Evolutionary conservation across 345 rosid genomes (phyloP).

Genomic region (Syzygium jambos): DNA sequence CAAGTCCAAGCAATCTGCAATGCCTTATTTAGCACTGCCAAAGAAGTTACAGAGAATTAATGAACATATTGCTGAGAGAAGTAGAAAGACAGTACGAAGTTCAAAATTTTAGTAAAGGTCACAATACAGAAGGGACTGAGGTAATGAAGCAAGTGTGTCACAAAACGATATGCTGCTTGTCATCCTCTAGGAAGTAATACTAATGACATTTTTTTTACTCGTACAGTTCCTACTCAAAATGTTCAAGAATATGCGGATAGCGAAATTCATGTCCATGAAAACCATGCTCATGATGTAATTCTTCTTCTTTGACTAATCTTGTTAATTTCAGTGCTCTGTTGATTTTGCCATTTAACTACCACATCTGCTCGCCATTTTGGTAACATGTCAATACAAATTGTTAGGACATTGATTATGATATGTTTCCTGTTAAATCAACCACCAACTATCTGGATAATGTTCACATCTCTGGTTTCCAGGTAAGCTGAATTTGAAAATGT

Average conservation of each 20-base stretch:
- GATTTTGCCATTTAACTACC: neutral
- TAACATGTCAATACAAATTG: neutral
- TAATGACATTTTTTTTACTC: neutral
- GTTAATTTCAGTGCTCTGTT: neutral
- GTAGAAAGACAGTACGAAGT: neutral
- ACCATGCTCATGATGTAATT: neutral
- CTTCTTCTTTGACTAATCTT: neutral
- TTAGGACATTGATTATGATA: neutral
- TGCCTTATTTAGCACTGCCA: constrained; percentile 20
- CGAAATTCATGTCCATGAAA: neutral
- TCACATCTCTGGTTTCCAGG: neutral
- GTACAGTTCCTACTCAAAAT: neutral
- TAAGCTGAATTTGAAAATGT: neutral
- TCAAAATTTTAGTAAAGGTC: neutral
- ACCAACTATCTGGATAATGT: neutral
- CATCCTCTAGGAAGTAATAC: neutral
- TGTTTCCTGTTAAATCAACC: neutral
- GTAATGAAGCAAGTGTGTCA: neutral
- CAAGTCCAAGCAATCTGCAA: constrained; percentile 1
- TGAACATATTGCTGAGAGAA: neutral
- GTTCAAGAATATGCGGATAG: neutral
- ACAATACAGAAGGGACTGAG: neutral
- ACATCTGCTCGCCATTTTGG: neutral
- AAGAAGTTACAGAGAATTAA: neutral
- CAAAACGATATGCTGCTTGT: neutral